Evolutionary conservation across 805 yeast species (phyloP), one percentile per base, ranked within the genome.

Genomic region (Priceomyces fermenticarens): DNA sequence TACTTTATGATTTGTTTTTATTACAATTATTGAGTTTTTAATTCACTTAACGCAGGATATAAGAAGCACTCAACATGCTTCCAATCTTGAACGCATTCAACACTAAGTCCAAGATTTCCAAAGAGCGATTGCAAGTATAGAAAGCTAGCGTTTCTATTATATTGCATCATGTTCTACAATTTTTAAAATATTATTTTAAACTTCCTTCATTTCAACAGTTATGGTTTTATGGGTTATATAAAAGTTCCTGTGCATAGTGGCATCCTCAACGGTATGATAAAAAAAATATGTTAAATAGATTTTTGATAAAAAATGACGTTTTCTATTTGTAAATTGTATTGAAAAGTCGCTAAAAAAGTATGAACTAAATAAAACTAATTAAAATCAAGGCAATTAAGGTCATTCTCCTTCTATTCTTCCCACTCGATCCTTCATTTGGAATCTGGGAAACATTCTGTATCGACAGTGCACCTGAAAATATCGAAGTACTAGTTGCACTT

Each of bases 231-330:
- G 45, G 42, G 45, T 46, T 42, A 46, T 47, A 45, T 45, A 29
- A 26, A 30, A 39, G 35, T 50, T 50, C 61, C 65, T 63, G 66
- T 62, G 64, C 56, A 62, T 61, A 64, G 67, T 64, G 60, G 69
- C 73, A 67, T 68, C 74, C 74, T 69, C 74, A 69, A 69, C 74
- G 75, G 75, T 57, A 66, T 67, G 73, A 64, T 60, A 49, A 41
- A 33, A 36, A 29, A 30, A 23, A 35, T 17, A 15, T 31, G 4
- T n/a, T n/a, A n/a, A 20, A 20, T 20, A 20, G 25, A 20, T 20
- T 5, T 20, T 20, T 20, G 25, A 20, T 20, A 8, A 20, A 20
- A 20, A 20, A 30, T 14, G 15, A 30, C 13, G 8, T 30, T 12
- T 14, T 14, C 13, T 30, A 30, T n/a, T n/a, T 30, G 15, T 12